Evolutionary conservation across 108 stramenopile genomes (phyloP).

Genomic region (Aurantiochytrium sp.): DNA sequence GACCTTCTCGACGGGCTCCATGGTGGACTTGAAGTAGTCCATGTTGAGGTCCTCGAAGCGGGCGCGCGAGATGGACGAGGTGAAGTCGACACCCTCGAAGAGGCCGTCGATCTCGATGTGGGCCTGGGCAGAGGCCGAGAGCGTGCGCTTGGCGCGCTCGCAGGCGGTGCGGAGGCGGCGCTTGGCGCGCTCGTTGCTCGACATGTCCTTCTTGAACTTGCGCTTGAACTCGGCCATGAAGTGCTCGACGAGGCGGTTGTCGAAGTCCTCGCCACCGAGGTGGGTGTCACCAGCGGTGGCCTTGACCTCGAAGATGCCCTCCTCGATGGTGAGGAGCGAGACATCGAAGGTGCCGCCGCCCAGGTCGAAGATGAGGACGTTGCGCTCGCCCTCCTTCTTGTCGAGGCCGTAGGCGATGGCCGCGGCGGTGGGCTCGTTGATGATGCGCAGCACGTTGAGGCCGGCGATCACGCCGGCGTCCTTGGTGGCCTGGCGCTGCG

Average conservation of each 20-base stretch:
- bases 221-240: constrained; percentile 94
- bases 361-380: constrained; percentile 92
- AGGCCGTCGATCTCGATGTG: constrained; percentile 99
- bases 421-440: constrained; percentile 99
- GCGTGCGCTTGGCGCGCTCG: constrained; percentile 99
- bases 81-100: constrained; percentile 97
- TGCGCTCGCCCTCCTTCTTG: constrained; percentile 78
- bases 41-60: constrained; percentile 91
- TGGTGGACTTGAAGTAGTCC: constrained; percentile 99
- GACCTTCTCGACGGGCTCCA: constrained; percentile 97
- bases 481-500: constrained; percentile 98
- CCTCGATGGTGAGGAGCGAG: constrained; percentile 94
- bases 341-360: constrained; percentile 97
- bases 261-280: constrained; percentile 98
- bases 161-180: constrained; percentile 99
- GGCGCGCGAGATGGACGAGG: constrained; percentile 95
- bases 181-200: constrained; percentile 85
- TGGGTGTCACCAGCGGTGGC: constrained; percentile 98
- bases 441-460: constrained; percentile 98
- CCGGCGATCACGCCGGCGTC: constrained; percentile 97
- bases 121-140: constrained; percentile 94
- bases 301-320: constrained; percentile 99
- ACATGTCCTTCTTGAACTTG: constrained; percentile 83
- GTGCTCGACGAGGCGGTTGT: constrained; percentile 78
- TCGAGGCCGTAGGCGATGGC: constrained; percentile 97